Conservation (phyloP, 129 eudicot species). For the Lactuca saligna region DNA sequence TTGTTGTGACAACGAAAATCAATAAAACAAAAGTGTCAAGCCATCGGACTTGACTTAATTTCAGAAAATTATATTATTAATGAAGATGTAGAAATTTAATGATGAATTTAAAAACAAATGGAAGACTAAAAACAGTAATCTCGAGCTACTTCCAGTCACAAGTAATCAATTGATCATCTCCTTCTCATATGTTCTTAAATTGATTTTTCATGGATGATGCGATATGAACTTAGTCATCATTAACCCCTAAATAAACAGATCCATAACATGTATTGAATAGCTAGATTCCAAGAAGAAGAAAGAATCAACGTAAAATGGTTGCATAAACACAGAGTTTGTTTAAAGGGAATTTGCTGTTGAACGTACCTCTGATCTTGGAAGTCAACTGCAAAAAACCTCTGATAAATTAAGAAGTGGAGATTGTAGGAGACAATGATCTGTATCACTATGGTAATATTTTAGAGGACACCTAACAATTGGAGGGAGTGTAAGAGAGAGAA, state of each 20-base stretch:
- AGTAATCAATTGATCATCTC: not conserved
- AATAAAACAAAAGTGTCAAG: conserved; percentile 5
- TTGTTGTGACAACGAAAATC: not conserved
- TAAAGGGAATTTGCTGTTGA: conserved; percentile 3
- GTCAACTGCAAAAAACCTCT: not conserved
- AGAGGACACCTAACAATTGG: not conserved
- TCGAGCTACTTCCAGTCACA: not conserved
- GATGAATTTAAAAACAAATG: not conserved
- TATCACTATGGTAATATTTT: not conserved
- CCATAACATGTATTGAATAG: not conserved
- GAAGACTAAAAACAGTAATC: conserved; percentile 3
- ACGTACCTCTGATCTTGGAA: conserved; percentile 6
- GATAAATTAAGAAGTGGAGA: conserved; percentile 6
- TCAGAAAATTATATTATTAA: not conserved
- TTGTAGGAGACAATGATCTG: conserved; percentile 2
- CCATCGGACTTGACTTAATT: conserved; percentile 21
- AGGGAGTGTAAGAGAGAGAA: conserved; percentile 6
- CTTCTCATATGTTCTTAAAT: not conserved
- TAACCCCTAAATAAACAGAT: not conserved
- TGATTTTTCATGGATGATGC: not conserved
- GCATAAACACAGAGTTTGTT: not conserved
- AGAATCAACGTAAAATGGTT: not conserved
- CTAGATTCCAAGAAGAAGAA: not conserved
- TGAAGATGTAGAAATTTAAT: not conserved
- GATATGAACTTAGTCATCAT: not conserved